Conservation (phyloP, 495 filamentous ascomycete genomes). For the Penicillium salamii region DNA sequence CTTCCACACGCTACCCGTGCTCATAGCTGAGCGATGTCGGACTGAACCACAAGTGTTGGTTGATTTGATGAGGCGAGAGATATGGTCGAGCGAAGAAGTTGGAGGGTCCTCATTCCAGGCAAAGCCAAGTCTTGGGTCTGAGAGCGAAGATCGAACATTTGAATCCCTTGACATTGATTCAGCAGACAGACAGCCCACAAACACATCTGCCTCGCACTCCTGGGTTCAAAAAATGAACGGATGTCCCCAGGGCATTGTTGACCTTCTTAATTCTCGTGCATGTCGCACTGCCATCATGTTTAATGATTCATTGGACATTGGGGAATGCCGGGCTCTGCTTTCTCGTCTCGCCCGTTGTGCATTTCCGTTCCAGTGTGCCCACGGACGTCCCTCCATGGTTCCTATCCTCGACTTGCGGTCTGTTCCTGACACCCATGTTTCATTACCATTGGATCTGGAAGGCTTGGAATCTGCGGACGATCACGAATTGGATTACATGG, state of each 20-base stretch:
- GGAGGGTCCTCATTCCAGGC: slow-evolving; percentile 7
- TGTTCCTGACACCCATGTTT: not conserved
- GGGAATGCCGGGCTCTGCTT: slow-evolving; percentile 67
- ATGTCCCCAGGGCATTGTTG: slow-evolving; percentile 76
- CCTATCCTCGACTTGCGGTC: slow-evolving; percentile 61
- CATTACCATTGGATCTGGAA: not conserved
- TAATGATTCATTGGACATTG: slow-evolving; percentile 68
- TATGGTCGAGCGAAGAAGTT: slow-evolving; percentile 55
- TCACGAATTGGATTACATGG: slow-evolving; percentile 7
- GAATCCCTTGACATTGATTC: too few species aligned
- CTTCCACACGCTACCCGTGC: slow-evolving; percentile 60
- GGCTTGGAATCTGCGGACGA: slow-evolving; percentile 7
- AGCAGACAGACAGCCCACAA: not conserved
- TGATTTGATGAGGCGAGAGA: slow-evolving; percentile 70
- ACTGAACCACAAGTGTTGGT: slow-evolving; percentile 65
- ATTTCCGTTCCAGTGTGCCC: slow-evolving; percentile 93
- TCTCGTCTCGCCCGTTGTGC: slow-evolving; percentile 59
- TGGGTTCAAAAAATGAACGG: slow-evolving; percentile 61
- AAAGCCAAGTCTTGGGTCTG: slow-evolving; percentile 1
- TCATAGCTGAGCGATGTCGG: slow-evolving; percentile 73
- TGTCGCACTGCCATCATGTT: slow-evolving; percentile 97
- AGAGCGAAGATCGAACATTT: not conserved
- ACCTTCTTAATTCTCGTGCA: slow-evolving; percentile 84
- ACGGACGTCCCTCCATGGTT: slow-evolving; percentile 76
- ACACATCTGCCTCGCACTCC: not conserved